Percentiles rank a stretch among this genome's conserved stretches.
Conservation (phyloP, 1,139 yeast species). For the Saccharomyces hybrid region DNA sequence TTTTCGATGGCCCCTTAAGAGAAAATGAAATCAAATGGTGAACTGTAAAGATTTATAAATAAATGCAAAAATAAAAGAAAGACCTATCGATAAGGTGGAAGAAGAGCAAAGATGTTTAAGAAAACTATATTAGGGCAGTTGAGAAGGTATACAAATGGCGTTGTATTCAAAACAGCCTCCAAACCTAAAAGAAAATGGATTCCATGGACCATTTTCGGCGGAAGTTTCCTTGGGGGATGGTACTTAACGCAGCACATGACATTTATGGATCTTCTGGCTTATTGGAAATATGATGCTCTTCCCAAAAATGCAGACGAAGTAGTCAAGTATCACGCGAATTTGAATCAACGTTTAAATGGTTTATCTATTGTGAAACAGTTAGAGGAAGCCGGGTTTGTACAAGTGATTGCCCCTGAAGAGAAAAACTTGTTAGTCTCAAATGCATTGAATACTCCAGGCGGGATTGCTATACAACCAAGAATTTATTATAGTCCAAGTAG, state of each 20-base stretch:
- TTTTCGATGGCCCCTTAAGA: not conserved
- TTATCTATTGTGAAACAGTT: constrained; percentile 40
- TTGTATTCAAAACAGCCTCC: not conserved
- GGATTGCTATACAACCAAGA: constrained; percentile 65
- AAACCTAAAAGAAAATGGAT: constrained; percentile 17
- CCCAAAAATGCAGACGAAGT: constrained; percentile 27
- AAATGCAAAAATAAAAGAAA: not conserved
- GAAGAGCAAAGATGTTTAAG: not conserved
- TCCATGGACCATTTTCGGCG: constrained; percentile 25
- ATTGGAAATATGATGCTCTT: constrained; percentile 27
- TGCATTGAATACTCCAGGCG: constrained; percentile 57
- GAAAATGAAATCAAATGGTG: too few relatives aligned
- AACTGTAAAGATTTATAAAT: not conserved
- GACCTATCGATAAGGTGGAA: not conserved
- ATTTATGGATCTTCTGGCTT: constrained; percentile 30
- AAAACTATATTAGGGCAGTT: not conserved
- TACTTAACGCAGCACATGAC: constrained; percentile 30
- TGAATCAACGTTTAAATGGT: constrained; percentile 44
- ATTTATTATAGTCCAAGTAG: constrained; percentile 54
- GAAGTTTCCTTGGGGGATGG: constrained; percentile 28
- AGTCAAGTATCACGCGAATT: constrained; percentile 26
- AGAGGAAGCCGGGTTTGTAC: constrained; percentile 33
- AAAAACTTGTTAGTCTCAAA: constrained; percentile 32
- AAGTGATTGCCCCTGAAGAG: constrained; percentile 27
- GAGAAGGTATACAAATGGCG: not conserved